phyloP scores from a whole-genome alignment of 352 stramenopile species.

The Phytophthora uliginosa region DNA sequence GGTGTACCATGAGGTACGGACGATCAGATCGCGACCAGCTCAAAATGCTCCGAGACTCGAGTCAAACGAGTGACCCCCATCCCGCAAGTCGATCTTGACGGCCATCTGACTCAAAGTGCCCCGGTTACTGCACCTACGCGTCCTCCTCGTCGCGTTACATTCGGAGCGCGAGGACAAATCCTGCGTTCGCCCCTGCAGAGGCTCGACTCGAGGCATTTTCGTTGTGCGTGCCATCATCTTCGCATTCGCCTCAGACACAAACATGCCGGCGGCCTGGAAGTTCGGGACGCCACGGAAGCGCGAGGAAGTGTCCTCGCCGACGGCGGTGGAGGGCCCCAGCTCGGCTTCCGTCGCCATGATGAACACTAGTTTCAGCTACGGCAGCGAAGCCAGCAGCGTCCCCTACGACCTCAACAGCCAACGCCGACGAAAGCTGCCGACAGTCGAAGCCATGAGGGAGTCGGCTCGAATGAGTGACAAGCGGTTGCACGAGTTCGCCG shows the following conservation, averaged over 20 bases:
- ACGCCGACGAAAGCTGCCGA: slow-evolving; percentile 13
- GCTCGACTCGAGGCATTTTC: slow-evolving; percentile 8
- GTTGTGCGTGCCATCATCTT: slow-evolving; percentile 17
- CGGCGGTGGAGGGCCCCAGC: slow-evolving; percentile 22
- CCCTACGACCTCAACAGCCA: slow-evolving; percentile 29
- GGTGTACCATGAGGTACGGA: slow-evolving; percentile 16
- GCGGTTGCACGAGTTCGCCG: slow-evolving; percentile 45
- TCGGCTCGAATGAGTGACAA: slow-evolving; percentile 50
- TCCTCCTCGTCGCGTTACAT: slow-evolving; percentile 29
- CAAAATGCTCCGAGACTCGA: slow-evolving; percentile 16
- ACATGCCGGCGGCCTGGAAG: slow-evolving; percentile 20
- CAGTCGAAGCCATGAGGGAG: slow-evolving; percentile 24
- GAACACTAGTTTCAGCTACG: slow-evolving; percentile 39
- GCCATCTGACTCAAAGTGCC: slow-evolving; percentile 39
- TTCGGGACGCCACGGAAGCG: slow-evolving; percentile 16
- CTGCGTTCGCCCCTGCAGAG: slow-evolving; percentile 18
- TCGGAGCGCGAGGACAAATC: slow-evolving; percentile 40
- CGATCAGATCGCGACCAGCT: slow-evolving; percentile 34
- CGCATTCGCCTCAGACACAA: neutral
- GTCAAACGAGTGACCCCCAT: slow-evolving; percentile 29
- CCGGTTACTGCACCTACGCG: slow-evolving; percentile 25
- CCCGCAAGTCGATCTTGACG: slow-evolving; percentile 16
- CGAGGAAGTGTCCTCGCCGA: slow-evolving; percentile 20
- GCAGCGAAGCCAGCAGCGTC: slow-evolving; percentile 31
- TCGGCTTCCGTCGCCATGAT: slow-evolving; percentile 34